Evolutionary conservation across 805 yeast species (phyloP), one percentile per base, ranked within the genome.

Genomic region (Candida yuanshanica): DNA sequence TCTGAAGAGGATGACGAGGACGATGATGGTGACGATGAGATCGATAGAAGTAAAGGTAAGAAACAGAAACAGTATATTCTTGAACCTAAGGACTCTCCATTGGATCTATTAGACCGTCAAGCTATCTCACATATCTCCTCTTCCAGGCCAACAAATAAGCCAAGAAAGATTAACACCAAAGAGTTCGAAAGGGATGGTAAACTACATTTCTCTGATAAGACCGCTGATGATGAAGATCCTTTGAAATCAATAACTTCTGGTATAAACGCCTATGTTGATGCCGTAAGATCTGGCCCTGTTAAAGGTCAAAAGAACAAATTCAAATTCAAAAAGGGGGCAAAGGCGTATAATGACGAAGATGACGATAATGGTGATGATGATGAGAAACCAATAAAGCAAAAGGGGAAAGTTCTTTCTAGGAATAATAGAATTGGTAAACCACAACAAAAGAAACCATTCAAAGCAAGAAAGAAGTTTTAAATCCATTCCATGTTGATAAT

Each of bases 241-340:
- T 59, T 73, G 44, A 57, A 60, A 40, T 49, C 69, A 13, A 64
- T 70, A 31, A 66, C 73, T 5, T 65, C 65, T 35, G 95, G 96
- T 14, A 77, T 91, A 49, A 85, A 85, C 58, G 98, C 97, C 0
- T 93, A 93, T 60, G 76, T 89, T 50, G 96, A 89, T 47, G 99
- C 99, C 7, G 88, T 93, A 20, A 83, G 78, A 61, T 85, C 83
- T 53, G 97, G 93, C 20, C 98, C 98, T 23, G 79, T 89, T 4
- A 82, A 96, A 64, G 96, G 97, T 44, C 96, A 87, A 69, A 79
- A 78, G 68, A 90, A 90, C 64, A 88, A 79, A 67, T 76, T 91
- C 72, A 91, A 89, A 66, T 91, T 79, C 68, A 86, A 83, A 66
- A 79, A 83, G 60, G 74, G 78, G 37, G 69, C 71, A 40, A 69